phyloP scores from a whole-genome alignment of 2,329 filamentous ascomycete species.

The Blumeria graminis region DNA sequence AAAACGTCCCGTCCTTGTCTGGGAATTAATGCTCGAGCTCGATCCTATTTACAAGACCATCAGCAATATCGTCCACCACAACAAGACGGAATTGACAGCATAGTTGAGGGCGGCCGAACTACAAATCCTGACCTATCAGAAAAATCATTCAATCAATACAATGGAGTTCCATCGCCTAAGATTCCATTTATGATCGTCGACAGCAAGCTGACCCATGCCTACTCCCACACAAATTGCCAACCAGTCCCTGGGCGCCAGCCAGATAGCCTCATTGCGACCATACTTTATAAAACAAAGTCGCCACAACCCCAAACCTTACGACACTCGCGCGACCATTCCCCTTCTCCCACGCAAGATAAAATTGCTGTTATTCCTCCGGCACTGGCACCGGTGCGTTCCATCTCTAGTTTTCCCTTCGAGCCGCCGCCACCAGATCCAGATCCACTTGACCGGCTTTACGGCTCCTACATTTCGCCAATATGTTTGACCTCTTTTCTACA shows the following conservation, averaged over 20 bases:
- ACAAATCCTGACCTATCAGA: slow-evolving; percentile 19
- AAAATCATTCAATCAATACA: slow-evolving; percentile 26
- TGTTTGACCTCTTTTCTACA: slow-evolving; percentile 42
- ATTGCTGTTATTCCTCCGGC: slow-evolving; percentile 13
- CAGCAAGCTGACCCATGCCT: slow-evolving; percentile 34
- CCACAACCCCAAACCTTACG: slow-evolving; percentile 15
- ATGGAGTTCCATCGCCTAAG: slow-evolving; percentile 33
- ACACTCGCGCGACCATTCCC: slow-evolving; percentile 15
- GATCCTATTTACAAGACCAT: slow-evolving; percentile 20
- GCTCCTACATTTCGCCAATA: slow-evolving; percentile 38
- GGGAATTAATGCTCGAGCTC: too few relatives aligned
- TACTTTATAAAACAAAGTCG: slow-evolving; percentile 32
- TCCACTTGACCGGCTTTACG: slow-evolving; percentile 39
- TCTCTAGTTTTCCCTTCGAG: slow-evolving; percentile 35
- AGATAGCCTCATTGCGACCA: slow-evolving; percentile 32
- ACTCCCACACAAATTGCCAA: slow-evolving; percentile 39
- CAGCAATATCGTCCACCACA: slow-evolving; percentile 35
- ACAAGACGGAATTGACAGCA: slow-evolving; percentile 33
- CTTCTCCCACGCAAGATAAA: slow-evolving; percentile 14
- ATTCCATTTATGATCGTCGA: slow-evolving; percentile 36
- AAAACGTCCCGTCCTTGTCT: too few relatives aligned
- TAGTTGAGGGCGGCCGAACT: slow-evolving; percentile 29
- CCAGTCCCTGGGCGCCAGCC: slow-evolving; percentile 23
- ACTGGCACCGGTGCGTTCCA: slow-evolving; percentile 32
- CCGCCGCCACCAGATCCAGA: slow-evolving; percentile 28